phyloP scores from a whole-genome alignment of 1,284 basidiomycete species.

The Malassezia dermatis region DNA sequence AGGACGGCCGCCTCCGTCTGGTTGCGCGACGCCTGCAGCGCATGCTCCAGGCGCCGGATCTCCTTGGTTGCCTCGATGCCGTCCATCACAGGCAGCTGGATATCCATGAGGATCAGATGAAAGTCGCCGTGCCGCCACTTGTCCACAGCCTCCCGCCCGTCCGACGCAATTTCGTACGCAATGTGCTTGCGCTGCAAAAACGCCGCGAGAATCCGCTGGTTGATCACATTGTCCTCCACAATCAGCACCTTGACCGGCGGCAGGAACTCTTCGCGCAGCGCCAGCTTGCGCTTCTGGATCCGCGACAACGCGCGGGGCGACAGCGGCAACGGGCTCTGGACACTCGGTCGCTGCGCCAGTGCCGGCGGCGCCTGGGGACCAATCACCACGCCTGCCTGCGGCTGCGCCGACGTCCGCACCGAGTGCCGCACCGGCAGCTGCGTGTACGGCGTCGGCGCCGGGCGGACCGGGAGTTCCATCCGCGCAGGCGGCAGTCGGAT shows the following conservation, averaged over 20 bases:
- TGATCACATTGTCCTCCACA: slow-evolving; percentile 80
- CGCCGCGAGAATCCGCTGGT: slow-evolving; percentile 86
- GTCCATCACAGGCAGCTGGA: slow-evolving; percentile 97
- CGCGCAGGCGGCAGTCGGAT: slow-evolving; percentile 8
- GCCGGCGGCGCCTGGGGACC: slow-evolving; percentile 16
- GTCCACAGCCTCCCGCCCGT: slow-evolving; percentile 87
- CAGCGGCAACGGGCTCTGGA: not conserved
- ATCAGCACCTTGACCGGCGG: slow-evolving; percentile 47
- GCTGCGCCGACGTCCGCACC: slow-evolving; percentile 23
- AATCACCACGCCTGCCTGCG: slow-evolving; percentile 44
- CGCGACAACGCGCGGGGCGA: not conserved
- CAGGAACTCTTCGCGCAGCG: slow-evolving; percentile 34
- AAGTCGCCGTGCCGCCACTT: slow-evolving; percentile 91
- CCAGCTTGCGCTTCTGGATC: slow-evolving; percentile 26
- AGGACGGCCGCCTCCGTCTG: slow-evolving; percentile 7
- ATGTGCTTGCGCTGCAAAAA: slow-evolving; percentile 96
- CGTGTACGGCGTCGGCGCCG: slow-evolving; percentile 18
- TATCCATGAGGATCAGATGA: slow-evolving; percentile 99
- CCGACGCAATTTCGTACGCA: slow-evolving; percentile 85
- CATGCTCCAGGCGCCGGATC: slow-evolving; percentile 74
- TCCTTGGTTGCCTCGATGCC: slow-evolving; percentile 94
- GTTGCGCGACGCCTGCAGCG: slow-evolving; percentile 26
- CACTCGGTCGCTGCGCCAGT: not conserved
- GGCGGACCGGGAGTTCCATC: not conserved
- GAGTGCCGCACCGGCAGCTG: slow-evolving; percentile 16